Percentiles rank a stretch among this genome's conserved stretches.
Conservation (phyloP, 495 filamentous ascomycete species). For the Hyaloscypha hepaticicola region DNA sequence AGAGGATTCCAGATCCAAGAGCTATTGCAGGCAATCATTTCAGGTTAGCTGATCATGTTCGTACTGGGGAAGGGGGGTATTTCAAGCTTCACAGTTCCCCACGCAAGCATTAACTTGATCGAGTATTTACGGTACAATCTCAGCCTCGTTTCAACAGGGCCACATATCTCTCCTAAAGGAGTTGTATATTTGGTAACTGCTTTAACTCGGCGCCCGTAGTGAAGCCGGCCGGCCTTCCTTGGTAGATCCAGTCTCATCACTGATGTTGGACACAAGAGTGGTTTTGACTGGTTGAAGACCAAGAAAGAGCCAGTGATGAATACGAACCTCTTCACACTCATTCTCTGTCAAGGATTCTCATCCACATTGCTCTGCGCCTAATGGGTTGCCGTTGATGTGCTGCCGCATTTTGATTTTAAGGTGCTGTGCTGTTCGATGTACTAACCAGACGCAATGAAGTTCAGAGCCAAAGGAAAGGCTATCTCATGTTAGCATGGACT, state of each 20-base stretch:
- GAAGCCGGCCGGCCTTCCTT: slow-evolving; percentile 58
- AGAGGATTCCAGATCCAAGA: slow-evolving; percentile 74
- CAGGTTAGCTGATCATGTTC: slow-evolving; percentile 28
- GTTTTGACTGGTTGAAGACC: slow-evolving; percentile 22
- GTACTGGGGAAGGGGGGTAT: slow-evolving; percentile 30
- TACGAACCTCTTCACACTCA: slow-evolving; percentile 50
- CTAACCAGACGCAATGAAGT: slow-evolving; percentile 85
- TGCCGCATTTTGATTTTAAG: slow-evolving; percentile 37
- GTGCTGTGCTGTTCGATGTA: slow-evolving; percentile 37
- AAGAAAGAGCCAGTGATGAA: slow-evolving; percentile 31
- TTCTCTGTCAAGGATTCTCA: slow-evolving; percentile 27
- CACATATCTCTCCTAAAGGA: slow-evolving; percentile 31
- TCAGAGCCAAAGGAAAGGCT: slow-evolving; percentile 74
- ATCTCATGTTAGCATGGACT: slow-evolving; percentile 29
- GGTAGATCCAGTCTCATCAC: slow-evolving; percentile 1
- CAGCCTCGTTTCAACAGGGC: slow-evolving; percentile 60
- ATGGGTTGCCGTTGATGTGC: slow-evolving; percentile 37
- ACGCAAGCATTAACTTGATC: slow-evolving; percentile 96
- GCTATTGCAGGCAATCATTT: slow-evolving; percentile 46
- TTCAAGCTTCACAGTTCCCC: slow-evolving; percentile 80
- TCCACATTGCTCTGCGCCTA: slow-evolving; percentile 24
- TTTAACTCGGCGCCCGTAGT: slow-evolving; percentile 78
- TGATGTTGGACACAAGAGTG: slow-evolving; percentile 2
- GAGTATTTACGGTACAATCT: slow-evolving; percentile 89
- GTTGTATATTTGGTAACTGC: slow-evolving; percentile 48